phyloP scores from a whole-genome alignment of 2,329 filamentous ascomycete species.

The Beauveria caledonica region DNA sequence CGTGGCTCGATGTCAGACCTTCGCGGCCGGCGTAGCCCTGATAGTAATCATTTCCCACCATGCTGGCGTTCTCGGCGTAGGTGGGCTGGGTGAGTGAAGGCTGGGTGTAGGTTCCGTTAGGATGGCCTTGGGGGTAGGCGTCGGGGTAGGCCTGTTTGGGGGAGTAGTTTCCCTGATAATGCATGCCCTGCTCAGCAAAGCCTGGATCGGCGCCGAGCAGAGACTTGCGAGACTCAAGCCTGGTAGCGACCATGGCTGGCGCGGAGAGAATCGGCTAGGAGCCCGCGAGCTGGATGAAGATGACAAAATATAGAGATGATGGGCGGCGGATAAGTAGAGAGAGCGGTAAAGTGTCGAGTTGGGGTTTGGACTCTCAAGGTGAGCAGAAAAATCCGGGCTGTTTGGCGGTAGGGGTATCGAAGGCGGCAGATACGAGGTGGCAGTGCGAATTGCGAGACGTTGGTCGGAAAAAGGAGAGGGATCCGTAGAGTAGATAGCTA shows the following conservation, averaged over 20 bases:
- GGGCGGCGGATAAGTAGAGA: background rate
- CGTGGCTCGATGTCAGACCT: slow-evolving; percentile 26
- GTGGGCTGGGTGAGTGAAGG: slow-evolving; percentile 19
- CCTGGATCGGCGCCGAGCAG: slow-evolving; percentile 31
- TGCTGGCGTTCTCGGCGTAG: slow-evolving; percentile 21
- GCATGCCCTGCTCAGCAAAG: slow-evolving; percentile 26
- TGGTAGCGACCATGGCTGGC: slow-evolving; percentile 29
- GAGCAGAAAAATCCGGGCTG: background rate
- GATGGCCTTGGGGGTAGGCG: slow-evolving; percentile 24
- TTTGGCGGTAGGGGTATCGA: background rate
- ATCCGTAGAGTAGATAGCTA: background rate
- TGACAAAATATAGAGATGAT: background rate
- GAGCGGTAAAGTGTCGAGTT: background rate
- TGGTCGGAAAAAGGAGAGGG: background rate
- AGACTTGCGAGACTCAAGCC: slow-evolving; percentile 33
- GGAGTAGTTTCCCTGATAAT: slow-evolving; percentile 15
- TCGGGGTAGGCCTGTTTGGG: slow-evolving; percentile 16
- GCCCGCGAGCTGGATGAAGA: background rate
- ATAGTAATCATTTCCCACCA: slow-evolving; percentile 22
- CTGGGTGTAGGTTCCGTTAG: slow-evolving; percentile 15
- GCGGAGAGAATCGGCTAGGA: background rate
- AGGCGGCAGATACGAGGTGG: slow-evolving; percentile 1
- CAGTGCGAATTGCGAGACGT: background rate
- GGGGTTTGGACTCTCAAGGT: background rate
- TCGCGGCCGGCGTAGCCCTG: slow-evolving; percentile 31